phyloP scores from a whole-genome alignment of 2,329 filamentous ascomycete species.

The Venturia effusa region DNA sequence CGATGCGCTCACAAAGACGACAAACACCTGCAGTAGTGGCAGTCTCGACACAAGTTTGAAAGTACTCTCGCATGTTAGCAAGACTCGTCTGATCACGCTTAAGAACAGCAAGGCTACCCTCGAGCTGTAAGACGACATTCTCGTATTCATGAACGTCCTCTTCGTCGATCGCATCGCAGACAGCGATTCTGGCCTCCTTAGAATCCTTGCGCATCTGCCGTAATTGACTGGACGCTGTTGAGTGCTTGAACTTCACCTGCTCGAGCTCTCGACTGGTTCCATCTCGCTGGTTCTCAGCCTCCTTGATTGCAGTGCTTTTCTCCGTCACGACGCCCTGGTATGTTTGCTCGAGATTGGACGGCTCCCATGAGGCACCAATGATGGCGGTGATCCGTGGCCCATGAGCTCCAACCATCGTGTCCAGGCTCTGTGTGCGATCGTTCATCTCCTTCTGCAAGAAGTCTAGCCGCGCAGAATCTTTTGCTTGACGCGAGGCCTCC shows the following conservation, averaged over 20 bases:
- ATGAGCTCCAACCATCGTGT: slow-evolving; percentile 69
- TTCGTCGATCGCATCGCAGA: slow-evolving; percentile 41
- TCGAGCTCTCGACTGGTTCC: slow-evolving; percentile 60
- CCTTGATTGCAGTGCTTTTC: slow-evolving; percentile 47
- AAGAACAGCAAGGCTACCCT: slow-evolving; percentile 39
- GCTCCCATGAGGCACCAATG: slow-evolving; percentile 57
- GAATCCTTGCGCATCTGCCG: slow-evolving; percentile 51
- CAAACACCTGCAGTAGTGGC: slow-evolving; percentile 63
- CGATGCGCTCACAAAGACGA: slow-evolving; percentile 61
- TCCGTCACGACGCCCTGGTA: slow-evolving; percentile 54
- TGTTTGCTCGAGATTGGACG: slow-evolving; percentile 56
- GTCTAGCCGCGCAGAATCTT: slow-evolving; percentile 74
- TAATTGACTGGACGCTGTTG: slow-evolving; percentile 51
- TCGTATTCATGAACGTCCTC: slow-evolving; percentile 32
- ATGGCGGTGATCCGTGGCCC: slow-evolving; percentile 55
- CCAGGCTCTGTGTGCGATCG: slow-evolving; percentile 61
- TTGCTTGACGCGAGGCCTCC: slow-evolving; percentile 69
- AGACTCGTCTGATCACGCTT: slow-evolving; percentile 59
- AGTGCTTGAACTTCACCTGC: slow-evolving; percentile 64
- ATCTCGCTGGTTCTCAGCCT: slow-evolving; percentile 61
- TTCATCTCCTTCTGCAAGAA: slow-evolving; percentile 70
- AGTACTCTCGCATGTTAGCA: slow-evolving; percentile 60
- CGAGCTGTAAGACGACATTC: slow-evolving; percentile 40
- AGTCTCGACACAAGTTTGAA: slow-evolving; percentile 53
- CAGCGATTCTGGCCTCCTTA: slow-evolving; percentile 44